A percentile compares a stretch with the other conserved stretches of the same genome.
Evolutionary conservation across 2,329 filamentous ascomycete species (phyloP).

Genomic region (Ceratocystis harringtonii): DNA sequence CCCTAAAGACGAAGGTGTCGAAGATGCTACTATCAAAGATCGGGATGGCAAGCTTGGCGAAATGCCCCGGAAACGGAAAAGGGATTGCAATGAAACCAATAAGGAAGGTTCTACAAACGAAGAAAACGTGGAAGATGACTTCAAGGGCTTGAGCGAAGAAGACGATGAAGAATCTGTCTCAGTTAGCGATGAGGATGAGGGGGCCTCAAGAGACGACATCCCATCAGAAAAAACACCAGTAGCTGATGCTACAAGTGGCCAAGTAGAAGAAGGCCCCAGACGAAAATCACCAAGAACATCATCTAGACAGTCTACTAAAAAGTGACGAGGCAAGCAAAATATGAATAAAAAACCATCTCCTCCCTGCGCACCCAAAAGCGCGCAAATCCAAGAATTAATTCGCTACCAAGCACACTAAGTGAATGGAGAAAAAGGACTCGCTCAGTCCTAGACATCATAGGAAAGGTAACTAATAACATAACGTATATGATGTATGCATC

Average conservation of each 20-base stretch:
- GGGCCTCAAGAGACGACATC: background rate
- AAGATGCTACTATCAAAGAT: conserved; percentile 42
- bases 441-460: too few species aligned
- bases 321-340: conserved; percentile 1
- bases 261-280: conserved; percentile 9
- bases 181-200: conserved; percentile 19
- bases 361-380: background rate
- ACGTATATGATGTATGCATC: too few species aligned
- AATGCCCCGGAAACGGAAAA: conserved; percentile 68
- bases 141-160: conserved; percentile 34
- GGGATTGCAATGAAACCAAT: conserved; percentile 36
- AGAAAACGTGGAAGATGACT: conserved; percentile 26
- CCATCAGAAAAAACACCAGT: conserved; percentile 1
- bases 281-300: conserved; percentile 12
- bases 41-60: conserved; percentile 69
- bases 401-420: too few species aligned
- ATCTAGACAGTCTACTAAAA: conserved; percentile 3
- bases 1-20: conserved; percentile 43
- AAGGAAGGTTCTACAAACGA: conserved; percentile 24
- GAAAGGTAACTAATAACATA: too few species aligned
- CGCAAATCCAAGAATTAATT: background rate
- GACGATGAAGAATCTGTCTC: conserved; percentile 24
- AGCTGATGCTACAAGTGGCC: conserved; percentile 5
- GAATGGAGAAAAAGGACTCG: too few species aligned
- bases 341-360: background rate